Conservation (phyloP, 2,329 filamentous ascomycete species). For the Diaporthe sp. region DNA sequence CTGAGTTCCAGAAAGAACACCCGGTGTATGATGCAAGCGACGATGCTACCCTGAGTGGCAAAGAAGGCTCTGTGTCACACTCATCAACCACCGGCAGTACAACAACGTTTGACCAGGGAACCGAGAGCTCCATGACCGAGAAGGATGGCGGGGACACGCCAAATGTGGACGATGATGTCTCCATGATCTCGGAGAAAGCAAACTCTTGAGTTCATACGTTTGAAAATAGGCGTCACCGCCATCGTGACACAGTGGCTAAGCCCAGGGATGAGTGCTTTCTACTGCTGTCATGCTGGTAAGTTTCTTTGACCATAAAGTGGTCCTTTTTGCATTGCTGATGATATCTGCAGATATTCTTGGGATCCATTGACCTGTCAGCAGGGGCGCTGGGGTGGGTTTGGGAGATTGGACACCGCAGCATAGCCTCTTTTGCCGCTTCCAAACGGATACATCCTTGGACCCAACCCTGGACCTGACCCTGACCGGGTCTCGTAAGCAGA, state of each 20-base stretch:
- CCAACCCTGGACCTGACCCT: background rate
- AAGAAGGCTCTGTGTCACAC: slow-evolving; percentile 13
- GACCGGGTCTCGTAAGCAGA: no score
- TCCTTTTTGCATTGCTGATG: background rate
- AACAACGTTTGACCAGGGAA: slow-evolving; percentile 11
- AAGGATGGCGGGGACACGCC: slow-evolving; percentile 4
- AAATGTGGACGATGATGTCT: slow-evolving; percentile 4
- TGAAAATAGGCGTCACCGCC: background rate
- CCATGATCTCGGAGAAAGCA: slow-evolving; percentile 17
- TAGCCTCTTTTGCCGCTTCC: background rate
- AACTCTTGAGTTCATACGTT: slow-evolving; percentile 11
- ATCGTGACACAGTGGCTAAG: background rate
- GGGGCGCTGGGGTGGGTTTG: background rate
- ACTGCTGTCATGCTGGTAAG: background rate
- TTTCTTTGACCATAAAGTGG: background rate
- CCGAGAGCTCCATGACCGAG: background rate
- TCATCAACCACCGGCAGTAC: slow-evolving; percentile 31
- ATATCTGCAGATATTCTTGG: background rate
- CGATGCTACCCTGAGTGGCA: background rate
- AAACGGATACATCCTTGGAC: background rate
- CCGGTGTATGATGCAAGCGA: slow-evolving; percentile 11
- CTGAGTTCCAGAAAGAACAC: slow-evolving; percentile 51
- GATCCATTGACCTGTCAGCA: background rate
- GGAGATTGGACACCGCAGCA: background rate
- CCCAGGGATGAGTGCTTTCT: background rate